Evolutionary conservation across 805 yeast genomes (phyloP), one percentile per base, ranked within the genome.

Genomic region (Metschnikowia continentalis): DNA sequence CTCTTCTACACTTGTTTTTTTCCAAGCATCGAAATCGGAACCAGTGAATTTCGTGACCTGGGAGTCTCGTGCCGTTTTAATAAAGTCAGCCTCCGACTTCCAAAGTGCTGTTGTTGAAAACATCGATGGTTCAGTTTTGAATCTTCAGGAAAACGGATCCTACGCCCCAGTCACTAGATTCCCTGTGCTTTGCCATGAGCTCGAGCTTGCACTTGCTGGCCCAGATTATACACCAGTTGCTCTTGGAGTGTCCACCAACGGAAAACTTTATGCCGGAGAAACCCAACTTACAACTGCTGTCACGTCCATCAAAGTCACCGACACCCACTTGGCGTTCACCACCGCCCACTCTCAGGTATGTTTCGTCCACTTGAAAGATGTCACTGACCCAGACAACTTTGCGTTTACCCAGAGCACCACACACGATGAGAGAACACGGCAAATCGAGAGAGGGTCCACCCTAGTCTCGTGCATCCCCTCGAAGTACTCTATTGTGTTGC

Each of bases 361-460:
- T 63, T 90, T 92, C 60, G 78, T 88, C 40, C 97, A 90, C 67
- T 71, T 91, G 61, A 72, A 71, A 30, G 62, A 76, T 2, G 60
- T 68, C 3, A 67, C 68, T 35, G 75, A 76, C 15, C 66, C 62
- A 35, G 63, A 61, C 17, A 59, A 61, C 11, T 77, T 77, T 41
- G 64, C 65, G 36, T 62, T 60, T 35, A 57, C 59, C 11, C 62
- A 60, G 41, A 59, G 56, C 6, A 51, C 59, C 6, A 51, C 61
- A 2, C 61, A 66, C 32, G 97, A 90, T 66, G 99, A 92, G 70
- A 81, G 97, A 69, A 78, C 86, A 14, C 81, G 99, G 60, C 81
- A 85, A 52, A 84, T 94, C 48, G 99, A 94, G 69, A 78, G 97
- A 57, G 98, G 99, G 1, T 90, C 97, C 0, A 60, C 87, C n/a